A percentile compares a stretch with the other conserved stretches of the same genome.
Conservation (phyloP, 2,329 filamentous ascomycete species). For the Talaromyces sp. region DNA sequence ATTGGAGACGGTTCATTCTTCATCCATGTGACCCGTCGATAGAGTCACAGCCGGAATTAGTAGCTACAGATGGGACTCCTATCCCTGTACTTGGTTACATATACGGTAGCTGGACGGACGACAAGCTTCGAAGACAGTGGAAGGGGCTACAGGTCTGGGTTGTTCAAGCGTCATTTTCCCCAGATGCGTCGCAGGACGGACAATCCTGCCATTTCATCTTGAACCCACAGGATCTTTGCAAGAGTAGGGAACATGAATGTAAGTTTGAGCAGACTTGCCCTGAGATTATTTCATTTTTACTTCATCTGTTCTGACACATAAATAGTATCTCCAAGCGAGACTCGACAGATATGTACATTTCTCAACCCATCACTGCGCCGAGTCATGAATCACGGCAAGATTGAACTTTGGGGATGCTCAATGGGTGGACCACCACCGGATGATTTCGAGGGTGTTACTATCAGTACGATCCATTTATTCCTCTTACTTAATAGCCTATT, state of each 20-base stretch:
- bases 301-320: neutral
- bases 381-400: constrained; percentile 2
- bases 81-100: constrained; percentile 14
- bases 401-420: neutral
- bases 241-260: constrained; percentile 3
- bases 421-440: neutral
- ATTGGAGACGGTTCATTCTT: constrained; percentile 12
- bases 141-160: constrained; percentile 8
- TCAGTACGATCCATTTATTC: neutral
- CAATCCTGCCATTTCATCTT: constrained; percentile 12
- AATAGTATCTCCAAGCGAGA: constrained; percentile 1
- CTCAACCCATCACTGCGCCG: constrained; percentile 13
- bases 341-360: constrained; percentile 5
- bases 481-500: neutral
- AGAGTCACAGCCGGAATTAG: constrained; percentile 9
- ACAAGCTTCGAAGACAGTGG: constrained; percentile 1
- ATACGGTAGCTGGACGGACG: constrained; percentile 13
- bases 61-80: constrained; percentile 1
- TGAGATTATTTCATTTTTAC: too few relatives aligned
- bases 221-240: constrained; percentile 3
- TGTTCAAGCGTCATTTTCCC: neutral
- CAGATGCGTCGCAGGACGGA: neutral
- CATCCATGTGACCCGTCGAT: neutral
- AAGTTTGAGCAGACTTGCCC: neutral
- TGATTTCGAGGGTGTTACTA: constrained; percentile 7